phyloP scores from a whole-genome alignment of 345 rosid species.

The Pistacia integerrima region DNA sequence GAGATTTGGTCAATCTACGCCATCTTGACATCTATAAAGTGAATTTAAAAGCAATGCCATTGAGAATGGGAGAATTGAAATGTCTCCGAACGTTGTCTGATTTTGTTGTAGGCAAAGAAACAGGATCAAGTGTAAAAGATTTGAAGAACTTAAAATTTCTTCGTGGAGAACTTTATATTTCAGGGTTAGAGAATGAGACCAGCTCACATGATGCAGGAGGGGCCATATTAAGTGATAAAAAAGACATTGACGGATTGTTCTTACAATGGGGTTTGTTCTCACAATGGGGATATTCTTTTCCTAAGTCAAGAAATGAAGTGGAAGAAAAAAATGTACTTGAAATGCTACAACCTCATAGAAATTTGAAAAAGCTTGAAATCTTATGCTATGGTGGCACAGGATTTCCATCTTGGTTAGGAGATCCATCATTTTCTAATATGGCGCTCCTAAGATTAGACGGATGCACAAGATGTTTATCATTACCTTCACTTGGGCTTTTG shows the following conservation, averaged over 20 bases:
- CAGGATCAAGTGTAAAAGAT: neutral
- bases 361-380: neutral
- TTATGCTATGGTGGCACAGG: neutral
- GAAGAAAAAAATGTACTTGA: neutral
- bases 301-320: neutral
- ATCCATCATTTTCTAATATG: neutral
- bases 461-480: neutral
- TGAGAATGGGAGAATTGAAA: neutral
- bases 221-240: too few species aligned
- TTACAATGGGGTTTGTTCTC: too few species aligned
- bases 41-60: neutral
- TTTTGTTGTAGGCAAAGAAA: neutral
- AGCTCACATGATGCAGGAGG: too few species aligned
- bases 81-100: neutral
- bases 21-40: constrained; percentile 3
- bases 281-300: too few species aligned
- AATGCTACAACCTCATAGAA: neutral
- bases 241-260: too few species aligned
- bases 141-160: neutral
- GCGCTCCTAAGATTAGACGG: neutral
- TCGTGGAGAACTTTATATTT: neutral
- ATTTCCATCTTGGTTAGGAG: neutral
- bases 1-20: neutral
- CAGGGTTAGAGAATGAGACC: neutral
- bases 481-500: neutral